These are phyloP conservation scores for Colletotrichum tabaci DNA, from an alignment of 2,329 filamentous ascomycete species.

Conservation along the genomic window DNA sequence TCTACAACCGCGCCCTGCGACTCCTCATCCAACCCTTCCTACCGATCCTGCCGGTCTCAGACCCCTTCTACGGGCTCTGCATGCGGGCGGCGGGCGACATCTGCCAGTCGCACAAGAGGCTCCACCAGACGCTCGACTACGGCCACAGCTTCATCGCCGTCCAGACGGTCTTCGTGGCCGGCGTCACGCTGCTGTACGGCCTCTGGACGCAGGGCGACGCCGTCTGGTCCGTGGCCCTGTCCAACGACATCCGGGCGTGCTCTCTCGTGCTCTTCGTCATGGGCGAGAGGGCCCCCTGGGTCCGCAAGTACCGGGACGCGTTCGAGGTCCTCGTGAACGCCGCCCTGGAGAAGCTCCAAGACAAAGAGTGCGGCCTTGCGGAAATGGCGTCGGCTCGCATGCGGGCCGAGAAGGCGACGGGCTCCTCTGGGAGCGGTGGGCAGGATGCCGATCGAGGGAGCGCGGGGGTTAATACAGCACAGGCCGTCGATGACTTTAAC, in stretches of 20 bases:
- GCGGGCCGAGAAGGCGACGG: conserved; percentile 9
- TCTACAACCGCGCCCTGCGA: conserved; percentile 65
- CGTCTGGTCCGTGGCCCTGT: conserved; percentile 63
- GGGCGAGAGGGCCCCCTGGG: conserved; percentile 63
- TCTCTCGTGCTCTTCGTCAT: conserved; percentile 65
- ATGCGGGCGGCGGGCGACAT: conserved; percentile 57
- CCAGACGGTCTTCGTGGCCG: conserved; percentile 60
- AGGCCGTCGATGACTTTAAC: neutral
- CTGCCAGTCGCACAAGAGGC: conserved; percentile 59
- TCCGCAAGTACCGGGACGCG: conserved; percentile 63
- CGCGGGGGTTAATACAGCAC: neutral
- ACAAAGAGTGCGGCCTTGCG: conserved; percentile 20
- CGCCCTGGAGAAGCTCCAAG: conserved; percentile 38
- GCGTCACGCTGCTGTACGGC: conserved; percentile 56
- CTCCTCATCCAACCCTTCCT: conserved; percentile 66
- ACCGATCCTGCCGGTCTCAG: conserved; percentile 59
- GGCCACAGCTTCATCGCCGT: conserved; percentile 60
- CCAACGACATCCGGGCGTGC: conserved; percentile 64
- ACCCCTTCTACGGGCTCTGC: conserved; percentile 62
- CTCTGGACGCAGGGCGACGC: conserved; percentile 60
- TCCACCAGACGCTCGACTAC: conserved; percentile 57
- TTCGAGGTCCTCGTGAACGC: conserved; percentile 63
- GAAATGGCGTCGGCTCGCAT: conserved; percentile 35
- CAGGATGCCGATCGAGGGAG: neutral
- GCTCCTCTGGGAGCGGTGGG: too few species aligned